These are phyloP conservation scores for Hypomontagnella monticulosa DNA, from an alignment of 495 filamentous ascomycete species.

Conservation along the genomic window DNA sequence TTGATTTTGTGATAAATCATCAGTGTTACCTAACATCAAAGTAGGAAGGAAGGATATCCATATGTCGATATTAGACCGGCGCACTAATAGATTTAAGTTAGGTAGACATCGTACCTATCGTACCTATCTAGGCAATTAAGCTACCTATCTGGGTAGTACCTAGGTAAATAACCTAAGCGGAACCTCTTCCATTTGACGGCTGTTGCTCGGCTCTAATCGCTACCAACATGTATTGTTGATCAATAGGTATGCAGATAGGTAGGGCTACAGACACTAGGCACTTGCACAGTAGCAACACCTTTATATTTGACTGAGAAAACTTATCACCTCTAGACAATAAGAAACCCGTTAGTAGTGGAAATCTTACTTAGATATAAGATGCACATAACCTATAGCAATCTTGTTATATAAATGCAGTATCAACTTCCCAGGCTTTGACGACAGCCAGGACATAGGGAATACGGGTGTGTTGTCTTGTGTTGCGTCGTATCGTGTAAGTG, in stretches of 20 bases:
- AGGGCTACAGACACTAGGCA: not conserved
- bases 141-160: constrained; percentile 25
- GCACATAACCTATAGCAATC: not conserved
- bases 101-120: not conserved
- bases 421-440: not conserved
- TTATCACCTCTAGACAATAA: too few relatives aligned
- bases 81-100: too few relatives aligned
- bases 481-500: constrained; percentile 21
- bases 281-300: too few relatives aligned
- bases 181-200: constrained; percentile 11
- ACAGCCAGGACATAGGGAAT: constrained; percentile 8
- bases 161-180: not conserved
- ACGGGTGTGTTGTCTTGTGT: constrained; percentile 38
- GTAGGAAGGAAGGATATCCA: not conserved
- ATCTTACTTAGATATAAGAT: not conserved
- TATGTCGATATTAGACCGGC: too few relatives aligned
- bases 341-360: not conserved
- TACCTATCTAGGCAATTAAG: constrained; percentile 1
- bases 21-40: not conserved
- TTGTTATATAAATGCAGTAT: not conserved
- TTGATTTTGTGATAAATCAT: too few relatives aligned
- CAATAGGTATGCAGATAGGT: not conserved
- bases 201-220: constrained; percentile 32
- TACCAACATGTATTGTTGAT: too few relatives aligned
- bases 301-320: too few relatives aligned